Evolutionary conservation across 2,329 filamentous ascomycete species (phyloP).

Genomic region (Exophiala sp.): DNA sequence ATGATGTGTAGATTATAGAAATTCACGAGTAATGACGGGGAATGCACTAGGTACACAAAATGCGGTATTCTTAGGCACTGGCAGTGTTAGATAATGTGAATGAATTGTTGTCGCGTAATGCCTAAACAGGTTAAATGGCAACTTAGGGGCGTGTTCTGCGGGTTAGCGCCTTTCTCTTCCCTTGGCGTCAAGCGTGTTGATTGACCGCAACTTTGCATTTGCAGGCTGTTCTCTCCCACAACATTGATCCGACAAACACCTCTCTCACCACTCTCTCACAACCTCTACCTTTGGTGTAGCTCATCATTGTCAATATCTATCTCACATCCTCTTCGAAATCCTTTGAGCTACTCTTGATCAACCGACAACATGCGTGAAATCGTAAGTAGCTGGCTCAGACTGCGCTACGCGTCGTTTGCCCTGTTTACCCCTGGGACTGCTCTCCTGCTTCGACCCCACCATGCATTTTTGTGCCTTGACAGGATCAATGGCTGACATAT

Average conservation of each 20-base stretch:
- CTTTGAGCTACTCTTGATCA: constrained; percentile 3
- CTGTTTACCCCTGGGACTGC: constrained; percentile 32
- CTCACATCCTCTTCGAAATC: constrained; percentile 2
- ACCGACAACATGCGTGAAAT: constrained; percentile 67
- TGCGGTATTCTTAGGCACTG: too few relatives aligned
- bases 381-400: constrained; percentile 49
- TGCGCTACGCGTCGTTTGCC: constrained; percentile 36
- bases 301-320: background rate
- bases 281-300: background rate
- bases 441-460: constrained; percentile 29
- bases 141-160: too few relatives aligned
- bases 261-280: background rate
- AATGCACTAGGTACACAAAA: too few relatives aligned
- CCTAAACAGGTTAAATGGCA: too few relatives aligned
- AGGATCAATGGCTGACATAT: constrained; percentile 54
- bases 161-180: too few relatives aligned
- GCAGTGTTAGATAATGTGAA: too few relatives aligned
- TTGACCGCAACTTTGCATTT: too few relatives aligned
- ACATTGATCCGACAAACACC: background rate
- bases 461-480: constrained; percentile 18
- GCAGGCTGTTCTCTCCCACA: too few relatives aligned
- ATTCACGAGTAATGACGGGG: too few relatives aligned
- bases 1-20: constrained; percentile 37
- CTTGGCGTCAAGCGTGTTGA: too few relatives aligned
- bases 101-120: too few relatives aligned